Base-by-base conservation (phyloP, 2,329 filamentous ascomycete species). In the Nigrograna mackinnonii region DNA sequence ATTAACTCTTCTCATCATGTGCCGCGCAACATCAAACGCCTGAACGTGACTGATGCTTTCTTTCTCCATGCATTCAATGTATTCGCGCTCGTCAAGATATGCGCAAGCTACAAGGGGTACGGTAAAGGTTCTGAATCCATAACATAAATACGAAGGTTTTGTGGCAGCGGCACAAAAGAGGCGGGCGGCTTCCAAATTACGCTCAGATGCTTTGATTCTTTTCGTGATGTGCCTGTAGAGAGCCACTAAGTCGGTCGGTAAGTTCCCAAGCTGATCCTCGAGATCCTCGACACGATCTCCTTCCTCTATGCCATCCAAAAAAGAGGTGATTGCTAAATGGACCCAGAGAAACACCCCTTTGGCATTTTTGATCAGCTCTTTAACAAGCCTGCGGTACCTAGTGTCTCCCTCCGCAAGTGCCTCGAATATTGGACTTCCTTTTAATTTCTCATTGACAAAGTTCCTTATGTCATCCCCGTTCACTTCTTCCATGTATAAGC, bases 381-480 rank as follows among this genome's bases (percentile, higher is more conserved):
- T 28, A 9, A 28, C 24, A 28, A 28, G 24, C 9, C 9, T n/a
- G 9, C n/a, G 9, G 24, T 28, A 28, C n/a, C 24, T n/a, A n/a
- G n/a, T 9, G 24, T 28, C 24, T n/a, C n/a, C 24, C n/a, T 9
- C 9, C 9, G 24, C 24, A 28, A 28, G 24, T 28, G 9, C n/a
- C 24, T 28, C n/a, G n/a, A 28, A 28, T 28, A n/a, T 28, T 28
- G 24, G n/a, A n/a, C n/a, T n/a, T 28, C n/a, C 24, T 28, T 28
- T n/a, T n/a, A 28, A 28, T 28, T 9, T 28, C 24, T 28, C 9
- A 9, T 28, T 9, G n/a, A 28, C 24, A 28, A 28, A 28, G 9
- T 9, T n/a, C 9, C 24, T 9, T 9, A 47, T 47, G 21, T 47
- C 41, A 3, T 35, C 16, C 12, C 17, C n/a, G 6, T 34, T 46